phyloP scores from a whole-genome alignment of 2,329 filamentous ascomycete species.

The Fusarium xyrophilum region DNA sequence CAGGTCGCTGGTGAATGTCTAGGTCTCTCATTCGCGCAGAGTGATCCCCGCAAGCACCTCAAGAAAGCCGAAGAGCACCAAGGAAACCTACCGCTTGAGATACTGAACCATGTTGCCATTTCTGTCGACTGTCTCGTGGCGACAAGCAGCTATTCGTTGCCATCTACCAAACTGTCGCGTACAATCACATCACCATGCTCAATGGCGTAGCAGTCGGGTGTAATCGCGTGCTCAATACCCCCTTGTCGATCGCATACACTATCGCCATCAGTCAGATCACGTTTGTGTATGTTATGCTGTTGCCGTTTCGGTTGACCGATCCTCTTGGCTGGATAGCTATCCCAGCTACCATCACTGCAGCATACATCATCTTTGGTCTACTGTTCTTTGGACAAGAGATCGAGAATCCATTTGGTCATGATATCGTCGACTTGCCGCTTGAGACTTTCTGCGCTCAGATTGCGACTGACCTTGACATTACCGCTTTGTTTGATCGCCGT shows the following conservation, averaged over 20 bases:
- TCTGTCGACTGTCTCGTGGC: conserved; percentile 68
- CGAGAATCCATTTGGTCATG: conserved; percentile 83
- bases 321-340: conserved; percentile 77
- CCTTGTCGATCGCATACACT: conserved; percentile 80
- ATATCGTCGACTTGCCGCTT: conserved; percentile 81
- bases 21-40: conserved; percentile 76
- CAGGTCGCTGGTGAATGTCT: conserved; percentile 75
- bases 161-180: conserved; percentile 66
- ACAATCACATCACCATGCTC: conserved; percentile 66
- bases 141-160: conserved; percentile 61
- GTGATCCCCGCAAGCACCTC: conserved; percentile 78
- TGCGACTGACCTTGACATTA: conserved; percentile 74
- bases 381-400: conserved; percentile 78
- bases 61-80: conserved; percentile 76
- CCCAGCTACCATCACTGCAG: conserved; percentile 73
- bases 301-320: conserved; percentile 79
- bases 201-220: conserved; percentile 76
- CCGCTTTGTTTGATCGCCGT: conserved; percentile 60
- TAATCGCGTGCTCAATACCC: conserved; percentile 81
- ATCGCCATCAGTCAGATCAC: conserved; percentile 88
- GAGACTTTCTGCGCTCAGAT: conserved; percentile 80
- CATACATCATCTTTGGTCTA: conserved; percentile 84
- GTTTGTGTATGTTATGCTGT: conserved; percentile 79
- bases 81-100: conserved; percentile 82
- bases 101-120: conserved; percentile 73